A percentile compares a stretch with the other conserved stretches of the same genome.
phyloP scores from a whole-genome alignment of 2,329 filamentous ascomycete species.

The Pseudogymnoascus verrucosus region DNA sequence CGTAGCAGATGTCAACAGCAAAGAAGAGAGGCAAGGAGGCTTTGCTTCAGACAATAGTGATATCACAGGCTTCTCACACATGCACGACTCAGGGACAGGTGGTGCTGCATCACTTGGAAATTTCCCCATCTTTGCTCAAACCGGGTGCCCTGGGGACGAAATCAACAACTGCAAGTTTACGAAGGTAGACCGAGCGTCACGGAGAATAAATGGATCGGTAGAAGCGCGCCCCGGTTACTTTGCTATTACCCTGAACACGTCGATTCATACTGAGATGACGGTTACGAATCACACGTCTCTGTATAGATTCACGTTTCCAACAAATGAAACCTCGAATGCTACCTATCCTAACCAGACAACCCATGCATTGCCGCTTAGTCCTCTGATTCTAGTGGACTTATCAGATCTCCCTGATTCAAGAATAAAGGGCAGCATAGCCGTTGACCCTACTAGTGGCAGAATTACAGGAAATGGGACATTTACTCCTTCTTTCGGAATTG shows the following conservation, averaged over 20 bases:
- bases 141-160: slow-evolving; percentile 51
- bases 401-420: slow-evolving; percentile 55
- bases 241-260: slow-evolving; percentile 48
- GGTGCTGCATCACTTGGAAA: slow-evolving; percentile 58
- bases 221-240: slow-evolving; percentile 59
- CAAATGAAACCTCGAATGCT: slow-evolving; percentile 26
- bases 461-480: slow-evolving; percentile 58
- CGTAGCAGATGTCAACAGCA: slow-evolving; percentile 43
- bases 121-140: slow-evolving; percentile 63
- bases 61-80: slow-evolving; percentile 27
- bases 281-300: slow-evolving; percentile 56
- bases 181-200: slow-evolving; percentile 37
- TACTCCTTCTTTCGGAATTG: slow-evolving; percentile 56
- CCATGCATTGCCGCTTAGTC: slow-evolving; percentile 33
- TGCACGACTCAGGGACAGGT: slow-evolving; percentile 40
- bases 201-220: slow-evolving; percentile 38
- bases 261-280: slow-evolving; percentile 59
- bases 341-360: slow-evolving; percentile 10
- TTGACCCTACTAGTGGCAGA: slow-evolving; percentile 48
- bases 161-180: slow-evolving; percentile 55
- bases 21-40: slow-evolving; percentile 45
- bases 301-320: slow-evolving; percentile 56
- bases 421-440: slow-evolving; percentile 46
- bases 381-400: slow-evolving; percentile 58
- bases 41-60: slow-evolving; percentile 41